A percentile compares a stretch with the other conserved stretches of the same genome.
Evolutionary conservation across 2,329 filamentous ascomycete species (phyloP).

Genomic region (Xylariaceae sp.): DNA sequence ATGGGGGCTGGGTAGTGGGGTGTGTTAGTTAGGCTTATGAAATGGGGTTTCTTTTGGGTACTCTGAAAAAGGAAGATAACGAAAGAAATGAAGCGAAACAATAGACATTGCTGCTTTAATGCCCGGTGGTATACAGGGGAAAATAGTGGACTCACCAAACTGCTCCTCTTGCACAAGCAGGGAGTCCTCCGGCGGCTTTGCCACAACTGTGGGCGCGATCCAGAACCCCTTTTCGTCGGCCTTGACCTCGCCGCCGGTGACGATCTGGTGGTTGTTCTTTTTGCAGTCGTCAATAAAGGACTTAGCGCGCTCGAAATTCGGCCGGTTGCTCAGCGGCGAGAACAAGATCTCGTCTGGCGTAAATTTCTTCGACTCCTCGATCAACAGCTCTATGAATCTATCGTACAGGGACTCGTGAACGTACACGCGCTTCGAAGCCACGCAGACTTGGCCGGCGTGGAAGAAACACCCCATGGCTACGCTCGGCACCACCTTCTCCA

Average conservation of each 20-base stretch:
- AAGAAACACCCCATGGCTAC: slow-evolving; percentile 56
- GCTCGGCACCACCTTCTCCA: slow-evolving; percentile 50
- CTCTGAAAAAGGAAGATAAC: no score
- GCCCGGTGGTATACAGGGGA: background rate
- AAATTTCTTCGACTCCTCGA: slow-evolving; percentile 52
- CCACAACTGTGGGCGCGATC: slow-evolving; percentile 63
- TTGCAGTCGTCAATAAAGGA: slow-evolving; percentile 61
- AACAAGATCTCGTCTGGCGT: slow-evolving; percentile 50
- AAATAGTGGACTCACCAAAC: slow-evolving; percentile 52
- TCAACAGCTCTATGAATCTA: slow-evolving; percentile 52
- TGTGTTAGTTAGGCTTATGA: background rate
- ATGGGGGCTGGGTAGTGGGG: slow-evolving; percentile 56
- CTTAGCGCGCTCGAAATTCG: slow-evolving; percentile 68
- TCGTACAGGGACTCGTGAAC: slow-evolving; percentile 66
- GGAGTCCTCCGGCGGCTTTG: slow-evolving; percentile 61
- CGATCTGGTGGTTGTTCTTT: slow-evolving; percentile 58
- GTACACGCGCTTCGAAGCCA: slow-evolving; percentile 64
- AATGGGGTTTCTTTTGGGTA: no score
- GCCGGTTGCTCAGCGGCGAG: slow-evolving; percentile 67
- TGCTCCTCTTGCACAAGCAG: slow-evolving; percentile 64
- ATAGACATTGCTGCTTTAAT: background rate
- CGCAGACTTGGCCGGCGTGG: slow-evolving; percentile 61
- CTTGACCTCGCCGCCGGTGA: slow-evolving; percentile 52
- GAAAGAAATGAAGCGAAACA: no score
- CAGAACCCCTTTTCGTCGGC: slow-evolving; percentile 57